Evolutionary conservation across 179 eudicot genomes (phyloP).

Genomic region (Corrigiola litoralis): DNA sequence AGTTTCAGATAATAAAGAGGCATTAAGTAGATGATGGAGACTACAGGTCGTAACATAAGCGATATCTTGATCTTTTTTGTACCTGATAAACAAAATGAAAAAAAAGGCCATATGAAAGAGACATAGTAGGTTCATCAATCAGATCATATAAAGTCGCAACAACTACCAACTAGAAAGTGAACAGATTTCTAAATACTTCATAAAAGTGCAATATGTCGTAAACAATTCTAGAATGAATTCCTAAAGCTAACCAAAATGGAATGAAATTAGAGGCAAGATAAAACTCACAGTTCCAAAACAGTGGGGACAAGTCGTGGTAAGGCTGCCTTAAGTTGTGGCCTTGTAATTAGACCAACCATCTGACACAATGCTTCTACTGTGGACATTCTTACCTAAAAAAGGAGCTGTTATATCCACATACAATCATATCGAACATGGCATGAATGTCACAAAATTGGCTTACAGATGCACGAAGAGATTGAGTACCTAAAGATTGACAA

Average conservation of each 20-base stretch:
- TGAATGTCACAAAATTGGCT: not conserved
- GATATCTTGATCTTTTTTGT: slow-evolving; percentile 71
- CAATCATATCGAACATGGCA: not conserved
- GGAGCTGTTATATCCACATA: slow-evolving; percentile 6
- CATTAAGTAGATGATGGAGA: slow-evolving; percentile 84
- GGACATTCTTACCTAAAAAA: slow-evolving; percentile 59
- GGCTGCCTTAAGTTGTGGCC: slow-evolving; percentile 73
- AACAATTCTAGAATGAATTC: not conserved
- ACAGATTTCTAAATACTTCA: not conserved
- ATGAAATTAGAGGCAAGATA: slow-evolving; percentile 5
- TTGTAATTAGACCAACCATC: slow-evolving; percentile 88
- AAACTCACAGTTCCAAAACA: slow-evolving; percentile 81
- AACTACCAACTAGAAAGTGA: not conserved
- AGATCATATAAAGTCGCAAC: not conserved
- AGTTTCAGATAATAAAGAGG: slow-evolving; percentile 67
- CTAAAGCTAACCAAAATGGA: not conserved
- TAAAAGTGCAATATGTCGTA: not conserved
- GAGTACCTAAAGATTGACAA: too few species aligned
- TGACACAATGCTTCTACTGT: slow-evolving; percentile 85
- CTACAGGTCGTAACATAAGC: slow-evolving; percentile 80
- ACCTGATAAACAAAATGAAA: slow-evolving; percentile 40
- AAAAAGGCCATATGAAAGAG: not conserved
- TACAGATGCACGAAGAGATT: too few species aligned
- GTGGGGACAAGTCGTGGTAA: slow-evolving; percentile 87
- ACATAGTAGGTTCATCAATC: not conserved